A percentile compares a stretch with the other conserved stretches of the same genome.
phyloP scores from a whole-genome alignment of 345 rosid species.

The Populus nigra region DNA sequence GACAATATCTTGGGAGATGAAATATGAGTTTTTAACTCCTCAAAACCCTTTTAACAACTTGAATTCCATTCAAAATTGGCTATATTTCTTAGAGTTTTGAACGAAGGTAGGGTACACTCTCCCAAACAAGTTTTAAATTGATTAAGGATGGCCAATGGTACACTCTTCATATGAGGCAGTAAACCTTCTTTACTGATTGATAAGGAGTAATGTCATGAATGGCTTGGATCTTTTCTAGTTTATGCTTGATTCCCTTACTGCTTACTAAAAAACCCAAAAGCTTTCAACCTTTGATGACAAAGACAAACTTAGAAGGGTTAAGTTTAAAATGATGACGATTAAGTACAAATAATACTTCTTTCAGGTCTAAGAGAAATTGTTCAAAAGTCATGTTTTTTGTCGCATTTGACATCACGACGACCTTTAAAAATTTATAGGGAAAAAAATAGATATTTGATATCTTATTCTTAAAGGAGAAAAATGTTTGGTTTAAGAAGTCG shows the following conservation, averaged over 20 bases:
- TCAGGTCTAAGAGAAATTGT: background rate
- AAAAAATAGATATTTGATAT: too few relatives aligned
- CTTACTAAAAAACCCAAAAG: background rate
- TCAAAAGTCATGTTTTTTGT: background rate
- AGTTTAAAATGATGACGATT: background rate
- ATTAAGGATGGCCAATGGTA: background rate
- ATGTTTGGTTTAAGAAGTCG: too few relatives aligned
- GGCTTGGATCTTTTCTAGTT: background rate
- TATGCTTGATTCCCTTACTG: background rate
- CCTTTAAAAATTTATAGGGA: too few relatives aligned
- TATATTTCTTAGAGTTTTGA: background rate
- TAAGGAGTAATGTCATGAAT: background rate
- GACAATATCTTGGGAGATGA: background rate
- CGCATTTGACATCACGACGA: too few relatives aligned
- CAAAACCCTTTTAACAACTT: background rate
- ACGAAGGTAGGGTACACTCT: background rate
- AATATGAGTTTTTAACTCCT: background rate
- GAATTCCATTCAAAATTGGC: background rate
- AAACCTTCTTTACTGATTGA: background rate
- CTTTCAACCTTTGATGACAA: background rate
- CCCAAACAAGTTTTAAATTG: accelerated
- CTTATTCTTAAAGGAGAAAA: too few relatives aligned
- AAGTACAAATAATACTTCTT: too few relatives aligned
- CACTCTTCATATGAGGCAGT: background rate
- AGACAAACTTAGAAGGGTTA: background rate